phyloP scores from a whole-genome alignment of 106 monocot species.

The Gastrodia elata region DNA sequence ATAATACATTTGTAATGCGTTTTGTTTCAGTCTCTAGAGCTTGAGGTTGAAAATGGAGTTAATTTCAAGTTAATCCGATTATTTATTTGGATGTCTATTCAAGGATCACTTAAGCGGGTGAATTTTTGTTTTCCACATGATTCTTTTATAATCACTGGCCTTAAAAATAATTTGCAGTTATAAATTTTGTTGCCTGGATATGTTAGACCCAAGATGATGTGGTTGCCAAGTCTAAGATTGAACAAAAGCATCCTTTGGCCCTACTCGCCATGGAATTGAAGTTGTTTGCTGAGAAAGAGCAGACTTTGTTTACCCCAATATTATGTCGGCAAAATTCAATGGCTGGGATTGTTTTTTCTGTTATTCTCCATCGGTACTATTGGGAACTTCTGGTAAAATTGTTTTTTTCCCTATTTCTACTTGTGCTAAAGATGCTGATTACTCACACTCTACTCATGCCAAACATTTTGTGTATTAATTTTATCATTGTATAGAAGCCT shows the following conservation, averaged over 20 bases:
- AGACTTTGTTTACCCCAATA: constrained; percentile 34
- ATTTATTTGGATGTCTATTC: constrained; percentile 45
- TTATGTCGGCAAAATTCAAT: constrained; percentile 33
- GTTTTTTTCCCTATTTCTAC: background rate
- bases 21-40: constrained; percentile 2
- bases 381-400: constrained; percentile 41
- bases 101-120: constrained; percentile 45
- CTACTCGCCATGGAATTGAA: constrained; percentile 51
- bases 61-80: constrained; percentile 27
- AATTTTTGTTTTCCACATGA: constrained; percentile 15
- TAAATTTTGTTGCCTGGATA: constrained; percentile 1
- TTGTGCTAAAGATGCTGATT: background rate
- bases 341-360: constrained; percentile 35
- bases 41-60: constrained; percentile 2
- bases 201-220: constrained; percentile 27
- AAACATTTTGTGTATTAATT: constrained; percentile 1
- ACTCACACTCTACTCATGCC: background rate
- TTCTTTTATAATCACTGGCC: background rate
- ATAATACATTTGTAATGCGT: background rate
- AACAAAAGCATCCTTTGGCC: constrained; percentile 35
- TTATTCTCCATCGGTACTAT: constrained; percentile 51
- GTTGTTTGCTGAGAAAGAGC: constrained; percentile 41
- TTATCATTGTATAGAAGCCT: constrained; percentile 31
- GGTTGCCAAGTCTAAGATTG: constrained; percentile 18
- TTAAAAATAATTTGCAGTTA: background rate